These are phyloP conservation scores for Penicillium janthinellum DNA, from an alignment of 2,329 filamentous ascomycete genomes.

Conservation along the genomic window DNA sequence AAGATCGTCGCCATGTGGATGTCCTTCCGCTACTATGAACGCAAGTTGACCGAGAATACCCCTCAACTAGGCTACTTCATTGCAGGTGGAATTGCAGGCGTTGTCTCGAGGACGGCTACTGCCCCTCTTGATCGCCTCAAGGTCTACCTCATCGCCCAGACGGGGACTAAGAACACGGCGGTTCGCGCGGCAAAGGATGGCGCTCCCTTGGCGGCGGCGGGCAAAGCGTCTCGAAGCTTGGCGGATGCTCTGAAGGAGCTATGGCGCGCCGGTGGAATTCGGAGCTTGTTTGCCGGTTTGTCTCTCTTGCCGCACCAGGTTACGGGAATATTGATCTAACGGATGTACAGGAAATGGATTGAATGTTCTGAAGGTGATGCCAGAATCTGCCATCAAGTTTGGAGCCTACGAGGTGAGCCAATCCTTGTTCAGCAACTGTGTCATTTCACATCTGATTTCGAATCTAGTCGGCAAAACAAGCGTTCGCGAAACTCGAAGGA, in stretches of 20 bases:
- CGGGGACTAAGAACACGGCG: slow-evolving; percentile 61
- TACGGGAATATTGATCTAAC: slow-evolving; percentile 21
- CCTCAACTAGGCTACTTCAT: slow-evolving; percentile 83
- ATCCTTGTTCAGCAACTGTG: not conserved
- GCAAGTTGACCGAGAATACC: slow-evolving; percentile 50
- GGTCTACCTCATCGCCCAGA: slow-evolving; percentile 95
- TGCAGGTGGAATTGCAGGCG: slow-evolving; percentile 91
- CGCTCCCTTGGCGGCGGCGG: slow-evolving; percentile 63
- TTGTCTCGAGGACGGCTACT: slow-evolving; percentile 91
- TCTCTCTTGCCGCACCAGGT: slow-evolving; percentile 1
- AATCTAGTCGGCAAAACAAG: slow-evolving; percentile 74
- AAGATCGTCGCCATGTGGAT: slow-evolving; percentile 48
- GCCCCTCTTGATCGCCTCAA: slow-evolving; percentile 95
- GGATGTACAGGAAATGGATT: slow-evolving; percentile 77
- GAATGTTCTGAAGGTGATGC: slow-evolving; percentile 98
- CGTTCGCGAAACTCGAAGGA: slow-evolving; percentile 82
- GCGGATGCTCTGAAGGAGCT: slow-evolving; percentile 73
- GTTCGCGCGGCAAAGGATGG: slow-evolving; percentile 70
- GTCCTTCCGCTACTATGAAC: slow-evolving; percentile 47
- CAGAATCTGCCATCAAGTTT: slow-evolving; percentile 97
- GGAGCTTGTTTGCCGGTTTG: slow-evolving; percentile 90
- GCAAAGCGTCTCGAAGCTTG: slow-evolving; percentile 69
- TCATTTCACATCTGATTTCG: slow-evolving; percentile 17
- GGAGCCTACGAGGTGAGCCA: slow-evolving; percentile 79
- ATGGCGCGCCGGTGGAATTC: slow-evolving; percentile 81